Percentiles rank a stretch among this genome's conserved stretches.
phyloP scores from a whole-genome alignment of 768 basidiomycete species.

The Leccinum subgranulosum region DNA sequence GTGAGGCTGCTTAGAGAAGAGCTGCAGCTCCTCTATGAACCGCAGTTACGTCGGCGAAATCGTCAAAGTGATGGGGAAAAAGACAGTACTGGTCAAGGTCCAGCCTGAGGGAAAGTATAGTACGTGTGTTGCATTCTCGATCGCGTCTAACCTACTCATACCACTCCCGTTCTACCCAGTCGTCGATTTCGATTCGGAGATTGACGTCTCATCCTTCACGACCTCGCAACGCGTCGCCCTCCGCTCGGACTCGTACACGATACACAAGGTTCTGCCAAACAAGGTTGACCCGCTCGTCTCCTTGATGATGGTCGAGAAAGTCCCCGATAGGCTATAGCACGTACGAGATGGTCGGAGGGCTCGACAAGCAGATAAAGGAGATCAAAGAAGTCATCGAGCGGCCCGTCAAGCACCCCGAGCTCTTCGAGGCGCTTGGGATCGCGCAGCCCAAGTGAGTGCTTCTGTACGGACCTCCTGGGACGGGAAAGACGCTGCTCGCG shows the following conservation, averaged over 20 bases:
- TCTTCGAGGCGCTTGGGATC: constrained; percentile 86
- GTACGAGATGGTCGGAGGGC: constrained; percentile 99
- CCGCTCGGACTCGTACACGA: constrained; percentile 92
- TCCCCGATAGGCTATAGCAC: constrained; percentile 98
- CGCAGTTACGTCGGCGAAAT: constrained; percentile 96
- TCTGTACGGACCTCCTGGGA: background rate
- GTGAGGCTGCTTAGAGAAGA: constrained; percentile 91
- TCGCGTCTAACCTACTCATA: background rate
- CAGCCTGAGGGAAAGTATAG: constrained; percentile 99
- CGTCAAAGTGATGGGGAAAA: constrained; percentile 99
- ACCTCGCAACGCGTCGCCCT: constrained; percentile 91
- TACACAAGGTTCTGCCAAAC: constrained; percentile 95
- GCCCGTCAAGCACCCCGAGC: constrained; percentile 95
- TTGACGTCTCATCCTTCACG: constrained; percentile 75
- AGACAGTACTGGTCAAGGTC: constrained; percentile 95
- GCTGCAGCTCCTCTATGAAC: constrained; percentile 88
- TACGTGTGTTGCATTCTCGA: constrained; percentile 49
- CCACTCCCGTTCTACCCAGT: constrained; percentile 43
- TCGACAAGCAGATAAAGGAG: constrained; percentile 98
- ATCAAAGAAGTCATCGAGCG: constrained; percentile 99
- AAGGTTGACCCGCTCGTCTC: constrained; percentile 98
- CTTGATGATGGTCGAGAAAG: constrained; percentile 99
- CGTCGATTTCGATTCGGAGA: constrained; percentile 88
- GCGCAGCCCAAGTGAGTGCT: background rate
- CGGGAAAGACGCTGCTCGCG: background rate